Evolutionary conservation across 2,329 filamentous ascomycete species (phyloP), one percentile per base, ranked within the genome.

Genomic region (Ophiostoma pallidulum): DNA sequence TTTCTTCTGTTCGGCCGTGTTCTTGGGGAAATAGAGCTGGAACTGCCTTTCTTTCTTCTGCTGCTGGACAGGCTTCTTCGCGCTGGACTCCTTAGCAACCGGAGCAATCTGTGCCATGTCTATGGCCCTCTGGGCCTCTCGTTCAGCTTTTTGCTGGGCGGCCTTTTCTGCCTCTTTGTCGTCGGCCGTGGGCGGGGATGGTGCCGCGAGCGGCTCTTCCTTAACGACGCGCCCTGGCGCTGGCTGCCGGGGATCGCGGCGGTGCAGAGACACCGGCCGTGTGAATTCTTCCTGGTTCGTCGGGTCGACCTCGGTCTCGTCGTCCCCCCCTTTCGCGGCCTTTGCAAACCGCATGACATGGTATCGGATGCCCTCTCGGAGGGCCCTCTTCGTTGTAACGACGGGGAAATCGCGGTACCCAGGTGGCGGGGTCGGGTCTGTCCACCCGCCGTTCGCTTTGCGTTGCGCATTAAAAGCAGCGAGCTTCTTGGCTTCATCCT

Each of bases 71-170:
- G 51, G 43, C 48, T 52, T 52, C 56, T 76, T 76, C 3, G 69
- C 65, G 41, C 68, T 67, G 9, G 66, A 59, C 9, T 78, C 77
- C 50, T 81, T 84, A 22, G 86, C 73, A 1, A 86, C 84, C 0
- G 92, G 92, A 0, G 92, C 92, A 59, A 98, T 97, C 65, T 94
- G 88, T 29, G 92, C 90, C 59, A 91, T 75, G 56, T 95, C 92
- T 32, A 87, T 77, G 16, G 91, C 89, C 18, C 86, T 82, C 61
- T 94, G 85, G 22, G 86, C 86, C 53, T 94, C 87, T 47, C 86
- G 82, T 55, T 94, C 88, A 0, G 84, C 84, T 62, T 86, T 80
- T 19, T 72, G 54, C 56, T 89, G 85, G 31, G 87, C 85, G 46
- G 82, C 63, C 47, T 75, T 74, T 56, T 84, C 80, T 26, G 74